These are phyloP conservation scores for Rhodamnia argentea DNA, from an alignment of 345 rosid species.

Conservation along the genomic window DNA sequence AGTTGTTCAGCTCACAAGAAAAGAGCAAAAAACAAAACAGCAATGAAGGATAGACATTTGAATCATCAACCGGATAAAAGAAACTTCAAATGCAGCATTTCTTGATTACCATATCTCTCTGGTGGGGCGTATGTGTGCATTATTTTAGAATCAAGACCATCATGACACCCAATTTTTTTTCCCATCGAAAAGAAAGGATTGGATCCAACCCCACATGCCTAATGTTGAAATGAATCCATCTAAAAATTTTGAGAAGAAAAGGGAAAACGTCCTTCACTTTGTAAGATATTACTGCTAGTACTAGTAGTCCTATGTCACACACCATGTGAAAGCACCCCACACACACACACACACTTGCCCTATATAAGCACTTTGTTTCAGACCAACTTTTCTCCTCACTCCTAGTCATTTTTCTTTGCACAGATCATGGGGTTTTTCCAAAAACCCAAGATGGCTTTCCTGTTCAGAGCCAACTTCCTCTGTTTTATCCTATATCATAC, in stretches of 20 bases:
- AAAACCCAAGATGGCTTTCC: conserved; percentile 21
- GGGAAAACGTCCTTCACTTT: background rate
- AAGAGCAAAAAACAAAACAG: background rate
- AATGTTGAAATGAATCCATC: background rate
- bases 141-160: conserved; percentile 14
- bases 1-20: background rate
- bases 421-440: background rate
- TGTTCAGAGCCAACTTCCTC: conserved; percentile 3
- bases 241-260: background rate
- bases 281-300: background rate
- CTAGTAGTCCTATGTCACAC: background rate
- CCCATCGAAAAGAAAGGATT: conserved; percentile 14
- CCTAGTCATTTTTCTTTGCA: conserved; percentile 1
- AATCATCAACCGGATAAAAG: background rate
- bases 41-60: background rate
- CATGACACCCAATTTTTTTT: conserved; percentile 1
- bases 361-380: conserved; percentile 8
- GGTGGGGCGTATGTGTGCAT: background rate
- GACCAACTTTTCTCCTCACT: conserved; percentile 12
- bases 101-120: background rate
- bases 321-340: background rate
- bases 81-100: background rate
- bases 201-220: conserved; percentile 23
- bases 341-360: background rate
- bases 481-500: conserved; percentile 1